These are phyloP conservation scores for Monascus ruber DNA, from an alignment of 2,329 filamentous ascomycete genomes.

Conservation along the genomic window DNA sequence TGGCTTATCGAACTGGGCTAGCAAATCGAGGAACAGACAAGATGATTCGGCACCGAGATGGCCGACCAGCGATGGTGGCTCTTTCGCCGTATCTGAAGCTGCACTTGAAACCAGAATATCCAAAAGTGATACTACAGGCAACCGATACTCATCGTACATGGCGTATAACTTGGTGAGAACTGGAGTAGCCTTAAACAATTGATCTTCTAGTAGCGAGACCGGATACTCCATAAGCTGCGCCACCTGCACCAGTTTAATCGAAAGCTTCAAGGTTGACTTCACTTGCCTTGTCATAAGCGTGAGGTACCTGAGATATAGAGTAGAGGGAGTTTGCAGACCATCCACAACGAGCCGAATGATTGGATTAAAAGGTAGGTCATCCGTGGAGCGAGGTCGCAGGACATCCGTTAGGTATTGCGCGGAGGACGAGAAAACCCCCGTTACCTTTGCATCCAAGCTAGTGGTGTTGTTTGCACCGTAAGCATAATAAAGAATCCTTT, in stretches of 20 bases:
- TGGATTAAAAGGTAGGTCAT: conserved; percentile 64
- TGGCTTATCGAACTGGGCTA: conserved; percentile 67
- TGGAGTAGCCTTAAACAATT: conserved; percentile 70
- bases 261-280: conserved; percentile 52
- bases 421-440: conserved; percentile 56
- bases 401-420: conserved; percentile 66
- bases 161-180: conserved; percentile 68
- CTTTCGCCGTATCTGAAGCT: conserved; percentile 49
- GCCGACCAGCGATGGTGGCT: conserved; percentile 87
- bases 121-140: conserved; percentile 56
- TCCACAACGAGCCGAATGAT: conserved; percentile 59
- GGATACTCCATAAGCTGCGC: conserved; percentile 53
- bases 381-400: conserved; percentile 60
- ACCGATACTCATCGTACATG: conserved; percentile 53
- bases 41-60: conserved; percentile 74
- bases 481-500: conserved; percentile 58
- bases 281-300: conserved; percentile 53
- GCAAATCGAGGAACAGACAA: conserved; percentile 68
- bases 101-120: conserved; percentile 62
- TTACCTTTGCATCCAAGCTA: conserved; percentile 40
- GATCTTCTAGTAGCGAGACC: conserved; percentile 57
- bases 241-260: conserved; percentile 58
- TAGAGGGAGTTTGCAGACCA: conserved; percentile 50
- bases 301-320: conserved; percentile 47
- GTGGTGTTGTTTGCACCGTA: conserved; percentile 60